These are phyloP conservation scores for Globisporangium nodosum DNA, from an alignment of 352 stramenopile genomes.

Conservation along the genomic window DNA sequence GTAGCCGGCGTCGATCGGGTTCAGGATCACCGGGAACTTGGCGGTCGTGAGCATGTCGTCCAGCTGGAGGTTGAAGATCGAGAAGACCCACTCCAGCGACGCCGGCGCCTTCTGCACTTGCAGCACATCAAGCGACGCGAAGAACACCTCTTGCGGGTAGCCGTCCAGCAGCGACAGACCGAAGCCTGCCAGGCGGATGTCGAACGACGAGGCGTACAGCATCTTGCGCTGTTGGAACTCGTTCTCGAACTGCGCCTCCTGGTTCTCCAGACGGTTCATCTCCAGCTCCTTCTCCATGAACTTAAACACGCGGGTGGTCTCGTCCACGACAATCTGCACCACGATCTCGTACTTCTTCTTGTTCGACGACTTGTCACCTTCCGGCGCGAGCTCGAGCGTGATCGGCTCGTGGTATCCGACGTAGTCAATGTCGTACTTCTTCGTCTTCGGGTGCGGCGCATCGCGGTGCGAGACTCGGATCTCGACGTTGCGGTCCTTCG, in stretches of 20 bases:
- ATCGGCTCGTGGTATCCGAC: conserved; percentile 74
- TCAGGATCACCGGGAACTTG: conserved; percentile 83
- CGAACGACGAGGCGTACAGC: conserved; percentile 77
- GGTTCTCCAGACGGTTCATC: conserved; percentile 56
- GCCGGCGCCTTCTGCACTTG: conserved; percentile 61
- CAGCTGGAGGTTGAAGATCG: conserved; percentile 74
- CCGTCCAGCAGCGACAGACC: conserved; percentile 73
- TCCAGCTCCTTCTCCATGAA: conserved; percentile 80
- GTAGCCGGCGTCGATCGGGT: conserved; percentile 72
- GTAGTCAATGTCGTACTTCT: conserved; percentile 81
- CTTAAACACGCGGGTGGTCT: conserved; percentile 75
- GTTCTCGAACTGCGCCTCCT: conserved; percentile 53
- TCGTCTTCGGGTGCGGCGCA: conserved; percentile 45
- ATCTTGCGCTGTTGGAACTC: conserved; percentile 78
- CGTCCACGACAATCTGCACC: conserved; percentile 76
- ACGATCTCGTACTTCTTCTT: conserved; percentile 44
- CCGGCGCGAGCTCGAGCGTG: conserved; percentile 41
- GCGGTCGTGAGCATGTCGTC: conserved; percentile 82
- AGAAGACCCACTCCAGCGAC: conserved; percentile 75
- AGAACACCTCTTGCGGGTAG: conserved; percentile 80
- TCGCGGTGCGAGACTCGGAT: conserved; percentile 52
- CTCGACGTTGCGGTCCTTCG: conserved; percentile 81
- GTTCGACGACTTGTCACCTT: conserved; percentile 18
- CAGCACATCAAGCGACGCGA: conserved; percentile 71
- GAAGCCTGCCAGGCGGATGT: conserved; percentile 72